Base-by-base conservation (phyloP, 192 early-diverging fungal species). In the Coemansia sp. region DNA sequence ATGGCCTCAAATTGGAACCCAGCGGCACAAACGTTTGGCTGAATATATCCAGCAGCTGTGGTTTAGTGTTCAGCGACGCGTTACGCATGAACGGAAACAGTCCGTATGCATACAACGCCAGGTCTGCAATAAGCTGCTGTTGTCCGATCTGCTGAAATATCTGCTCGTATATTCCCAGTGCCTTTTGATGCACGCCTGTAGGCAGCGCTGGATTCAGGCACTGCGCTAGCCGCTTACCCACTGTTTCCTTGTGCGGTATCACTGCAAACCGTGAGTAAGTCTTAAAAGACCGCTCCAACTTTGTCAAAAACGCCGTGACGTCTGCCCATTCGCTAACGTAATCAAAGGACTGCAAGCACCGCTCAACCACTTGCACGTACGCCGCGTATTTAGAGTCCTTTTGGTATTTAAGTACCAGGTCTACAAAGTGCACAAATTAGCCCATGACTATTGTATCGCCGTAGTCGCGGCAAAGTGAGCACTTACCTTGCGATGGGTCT, bases 261-360 rank as follows among this genome's bases (percentile, higher is more conserved):
- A 86, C 81, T 0, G 83, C 64, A 56, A 89, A 91, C 66, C 89
- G 84, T 21, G 87, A 75, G 70, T 93, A 90, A 4, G 86, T 86
- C 83, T 92, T 88, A 61, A 97, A 88, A 0, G 91, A 85, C 86
- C 88, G 89, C 60, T 89, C 82, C 11, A 97, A 87, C 69, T 88
- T 90, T 32, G 89, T 87, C 23, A 97, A 75, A 64, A 95, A 94
- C 35, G 94, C 88, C 53, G 92, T 95, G 27, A 96, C 88, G 81
- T 97, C 95, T 0, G 94, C 93, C 95, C 95, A 97, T 69, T 97
- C 95, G 68, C 86, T 90, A 4, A 97, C 88, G 45, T 88, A 86
- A 72, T 97, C 95, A 70, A 97, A 97, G n/a, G 90, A 89, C 68
- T 92, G 89, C 56, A 97, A 69, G 56, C 89, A 93, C 58, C 87